phyloP scores from a whole-genome alignment of 2,329 filamentous ascomycete species.

The Fusarium sp. region DNA sequence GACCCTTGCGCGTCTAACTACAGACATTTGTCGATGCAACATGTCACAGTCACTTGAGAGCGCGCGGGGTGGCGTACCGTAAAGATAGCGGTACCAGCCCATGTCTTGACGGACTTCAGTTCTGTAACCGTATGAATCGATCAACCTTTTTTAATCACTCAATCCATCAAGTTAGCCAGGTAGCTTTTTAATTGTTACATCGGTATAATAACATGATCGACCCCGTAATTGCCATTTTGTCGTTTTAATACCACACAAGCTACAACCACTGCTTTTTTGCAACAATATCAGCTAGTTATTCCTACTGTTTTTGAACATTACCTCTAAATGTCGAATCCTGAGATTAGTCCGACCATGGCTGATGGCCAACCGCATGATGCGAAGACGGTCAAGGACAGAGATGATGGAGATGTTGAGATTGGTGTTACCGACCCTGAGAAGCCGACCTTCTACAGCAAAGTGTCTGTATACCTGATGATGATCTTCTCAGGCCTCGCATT shows the following conservation, averaged over 20 bases:
- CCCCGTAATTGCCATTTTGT: not conserved
- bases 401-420: not conserved
- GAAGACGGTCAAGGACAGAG: not conserved
- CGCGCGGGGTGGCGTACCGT: too few species aligned
- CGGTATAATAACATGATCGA: too few species aligned
- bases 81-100: not conserved
- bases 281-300: not conserved
- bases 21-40: too few species aligned
- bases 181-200: too few species aligned
- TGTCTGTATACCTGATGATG: slow-evolving; percentile 4
- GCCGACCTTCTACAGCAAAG: not conserved
- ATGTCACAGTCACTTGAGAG: too few species aligned
- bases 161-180: too few species aligned
- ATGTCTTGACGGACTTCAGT: not conserved
- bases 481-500: slow-evolving; percentile 1
- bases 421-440: not conserved
- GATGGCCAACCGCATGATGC: not conserved
- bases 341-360: not conserved
- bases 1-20: too few species aligned
- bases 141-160: too few species aligned
- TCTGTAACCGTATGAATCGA: not conserved
- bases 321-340: not conserved
- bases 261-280: too few species aligned
- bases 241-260: too few species aligned
- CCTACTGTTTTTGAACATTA: not conserved